Evolutionary conservation across 176 grass and related monocot species (phyloP), one percentile per base, ranked within the genome.

Genomic region (Alloteropsis semialata): DNA sequence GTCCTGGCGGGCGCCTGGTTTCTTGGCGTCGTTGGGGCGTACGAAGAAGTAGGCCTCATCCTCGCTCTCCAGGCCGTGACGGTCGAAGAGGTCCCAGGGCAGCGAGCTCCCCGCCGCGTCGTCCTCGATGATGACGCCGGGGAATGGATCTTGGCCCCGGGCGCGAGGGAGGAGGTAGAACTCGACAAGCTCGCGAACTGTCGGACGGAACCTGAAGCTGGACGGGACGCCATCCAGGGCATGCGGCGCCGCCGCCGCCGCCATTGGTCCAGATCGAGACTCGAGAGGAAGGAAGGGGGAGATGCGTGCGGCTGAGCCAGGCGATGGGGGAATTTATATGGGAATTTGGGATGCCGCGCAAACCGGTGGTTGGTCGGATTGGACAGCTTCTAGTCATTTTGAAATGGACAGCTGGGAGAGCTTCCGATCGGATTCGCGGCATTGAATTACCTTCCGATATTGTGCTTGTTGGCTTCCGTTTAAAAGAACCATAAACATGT

Each of bases 51-150:
- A 36, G 30, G 62, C 62, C 62, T 65, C 30, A 6, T 65, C 62
- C 62, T 65, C 62, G 62, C 32, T 36, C 62, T 17, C 62, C 62
- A 65, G 17, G 62, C 62, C 62, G 62, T 65, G 62, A 32, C 62
- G 62, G 32, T 34, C 3, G 60, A 87, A 66, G 41, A 87, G 85
- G 12, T 59, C 15, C 78, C 61, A 87, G 1, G 85, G 85, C 2
- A 43, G 49, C 49, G 39, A 4, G 69, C 71, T 76, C 21, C 46
- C 51, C 30, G 29, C 33, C 18, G 64, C 39, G 54, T 87, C 53
- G 59, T 66, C 63, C 11, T 77, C 32, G 42, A 82, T 1, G 72
- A 82, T 17, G 12, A 69, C 17, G 16, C 12, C 71, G 5, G 38
- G 58, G 27, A 79, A 19, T 1, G 18, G 18, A 29, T n/a, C 39